Percentiles rank a stretch among this genome's conserved stretches.
phyloP scores from a whole-genome alignment of 352 stramenopile genomes.

The Phytophthora pistaciae region DNA sequence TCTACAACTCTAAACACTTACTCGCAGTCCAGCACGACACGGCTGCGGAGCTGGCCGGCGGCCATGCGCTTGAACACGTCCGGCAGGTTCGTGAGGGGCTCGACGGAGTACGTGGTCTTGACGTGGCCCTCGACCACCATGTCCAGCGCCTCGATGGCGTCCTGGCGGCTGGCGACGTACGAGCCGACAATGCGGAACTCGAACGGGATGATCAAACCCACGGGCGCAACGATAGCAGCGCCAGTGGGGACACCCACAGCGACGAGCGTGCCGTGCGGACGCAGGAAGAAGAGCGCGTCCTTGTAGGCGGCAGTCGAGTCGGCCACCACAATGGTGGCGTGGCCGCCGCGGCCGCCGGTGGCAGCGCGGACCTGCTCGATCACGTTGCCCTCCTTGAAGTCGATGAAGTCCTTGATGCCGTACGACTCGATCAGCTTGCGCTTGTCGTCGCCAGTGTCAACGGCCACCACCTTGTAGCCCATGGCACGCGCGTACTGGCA shows the following conservation, averaged over 20 bases:
- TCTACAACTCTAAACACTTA: constrained; percentile 21
- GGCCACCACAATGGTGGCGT: constrained; percentile 1
- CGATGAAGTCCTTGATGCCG: constrained; percentile 76
- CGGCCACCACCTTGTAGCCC: constrained; percentile 72
- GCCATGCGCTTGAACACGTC: constrained; percentile 55
- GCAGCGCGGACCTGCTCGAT: constrained; percentile 34
- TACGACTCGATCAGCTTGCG: constrained; percentile 68
- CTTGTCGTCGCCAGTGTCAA: constrained; percentile 79
- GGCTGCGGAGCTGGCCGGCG: constrained; percentile 33
- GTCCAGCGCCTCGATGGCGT: constrained; percentile 64
- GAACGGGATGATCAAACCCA: constrained; percentile 48
- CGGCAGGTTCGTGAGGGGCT: constrained; percentile 41
- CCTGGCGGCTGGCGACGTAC: constrained; percentile 66
- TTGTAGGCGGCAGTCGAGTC: constrained; percentile 3
- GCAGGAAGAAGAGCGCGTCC: not conserved
- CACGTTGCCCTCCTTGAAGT: constrained; percentile 67
- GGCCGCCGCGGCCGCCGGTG: not conserved
- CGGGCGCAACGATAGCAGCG: constrained; percentile 41
- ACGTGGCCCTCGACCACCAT: constrained; percentile 53
- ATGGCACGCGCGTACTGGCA: constrained; percentile 83
- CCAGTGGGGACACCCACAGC: constrained; percentile 80
- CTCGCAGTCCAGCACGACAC: constrained; percentile 57
- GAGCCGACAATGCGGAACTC: constrained; percentile 60
- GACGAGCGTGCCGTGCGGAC: constrained; percentile 42
- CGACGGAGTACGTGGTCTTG: constrained; percentile 45